Evolutionary conservation across 768 basidiomycete genomes (phyloP), one percentile per base, ranked within the genome.

Genomic region (Collybiopsis confluens): DNA sequence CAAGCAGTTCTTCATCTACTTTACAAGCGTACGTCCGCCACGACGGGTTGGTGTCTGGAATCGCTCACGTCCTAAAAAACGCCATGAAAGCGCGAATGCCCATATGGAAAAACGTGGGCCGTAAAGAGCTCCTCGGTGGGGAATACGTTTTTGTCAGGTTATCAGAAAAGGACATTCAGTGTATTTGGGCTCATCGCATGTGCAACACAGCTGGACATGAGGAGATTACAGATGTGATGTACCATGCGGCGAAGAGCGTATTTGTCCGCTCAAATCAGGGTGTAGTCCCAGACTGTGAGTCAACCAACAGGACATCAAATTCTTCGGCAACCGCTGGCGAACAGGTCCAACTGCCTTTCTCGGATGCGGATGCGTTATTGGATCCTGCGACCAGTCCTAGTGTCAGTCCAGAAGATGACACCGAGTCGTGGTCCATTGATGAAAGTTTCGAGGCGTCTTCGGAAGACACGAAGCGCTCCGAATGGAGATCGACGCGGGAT

Each of bases 161-260:
- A 13, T 82, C 82, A 8, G 82, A 81, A 80, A 83, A 57, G 57
- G 76, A 63, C 11, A 15, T 81, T 51, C 68, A 70, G 6, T 81
- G 77, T 56, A 64, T 72, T 7, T 88, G 74, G 61, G 79, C 79
- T 0, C 85, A 86, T 64, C 80, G 86, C 4, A 88, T 88, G 86
- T 73, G 66, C 15, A 83, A 68, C 30, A 77, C 84, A 4, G 72
- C 80, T 9, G 70, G 70, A 9, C 86, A 88, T 52, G 74, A 79
- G 2, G 75, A 83, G 0, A 81, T 88, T 43, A 58, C 70, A 36
- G 72, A 73, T 20, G 75, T 86, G 18, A 73, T 85, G 46, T 67
- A 73, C 28, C 73, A 73, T 4, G n/a, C 8, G 45, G n/a, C 13
- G 15, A 21, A 15, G 47, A 23, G 1, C 37, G 30, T 13, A 48